Evolutionary conservation across 2,329 filamentous ascomycete genomes (phyloP), one percentile per base, ranked within the genome.

Genomic region (Metarhizium brunneum): DNA sequence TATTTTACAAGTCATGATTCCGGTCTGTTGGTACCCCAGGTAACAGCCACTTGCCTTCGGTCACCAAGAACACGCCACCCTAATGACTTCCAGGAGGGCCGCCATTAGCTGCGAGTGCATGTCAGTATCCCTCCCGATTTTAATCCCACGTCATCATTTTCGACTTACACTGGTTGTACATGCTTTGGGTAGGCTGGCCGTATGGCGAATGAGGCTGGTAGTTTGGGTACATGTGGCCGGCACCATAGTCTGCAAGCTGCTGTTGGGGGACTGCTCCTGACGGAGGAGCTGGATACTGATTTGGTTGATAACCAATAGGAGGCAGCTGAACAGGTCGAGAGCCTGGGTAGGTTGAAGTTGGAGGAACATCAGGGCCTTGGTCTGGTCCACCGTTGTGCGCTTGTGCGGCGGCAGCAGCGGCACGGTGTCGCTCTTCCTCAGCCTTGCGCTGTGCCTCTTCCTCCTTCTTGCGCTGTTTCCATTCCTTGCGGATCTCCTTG

Each of bases 391-490:
- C 76, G 52, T 79, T 80, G 61, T 80, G 77, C 10, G 77, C 70
- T 55, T 65, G 65, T 14, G 45, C 25, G 25, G 45, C 45, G 20
- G 30, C 52, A 14, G 48, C 48, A 8, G 55, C 52, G 51, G 76
- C 72, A 16, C 78, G 81, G 70, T 85, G 85, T 56, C 92, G 88
- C 68, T 96, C 92, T 61, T 97, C 92, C 10, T 92, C 90, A 13
- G 87, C 88, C 77, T 96, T 96, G 67, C 92, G 88, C 64, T 84
- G 81, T 53, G 86, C 86, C 62, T 97, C 92, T 65, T 97, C 92
- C 71, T 97, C 94, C 89, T 99, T 99, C 83, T 97, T 97, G 67
- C 94, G 90, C 43, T 90, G 89, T 77, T 97, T 99, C 94, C 94
- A 99, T 68, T 97, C 92, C 69, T 97, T 97, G 60, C 94, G 88